Percentiles rank a stretch among this genome's conserved stretches.
These are phyloP conservation scores for Aspergillus conjunctus DNA, from an alignment of 495 filamentous ascomycete species.

Conservation along the genomic window DNA sequence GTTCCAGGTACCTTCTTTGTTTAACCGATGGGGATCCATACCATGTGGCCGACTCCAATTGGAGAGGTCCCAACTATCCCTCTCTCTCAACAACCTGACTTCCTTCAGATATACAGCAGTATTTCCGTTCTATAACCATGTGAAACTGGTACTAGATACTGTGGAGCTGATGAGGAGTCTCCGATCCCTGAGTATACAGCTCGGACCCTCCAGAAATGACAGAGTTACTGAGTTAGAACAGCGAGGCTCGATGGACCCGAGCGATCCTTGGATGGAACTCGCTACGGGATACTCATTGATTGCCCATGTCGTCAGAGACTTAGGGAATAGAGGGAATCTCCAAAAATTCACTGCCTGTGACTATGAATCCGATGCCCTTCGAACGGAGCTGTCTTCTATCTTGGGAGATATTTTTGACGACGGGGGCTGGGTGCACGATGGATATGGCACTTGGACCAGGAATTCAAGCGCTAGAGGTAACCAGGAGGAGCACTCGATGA, in stretches of 20 bases:
- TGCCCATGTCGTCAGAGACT: constrained; percentile 32
- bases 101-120: constrained; percentile 45
- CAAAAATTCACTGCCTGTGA: constrained; percentile 34
- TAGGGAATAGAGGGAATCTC: constrained; percentile 25
- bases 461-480: not conserved
- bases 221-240: constrained; percentile 41
- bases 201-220: constrained; percentile 37
- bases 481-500: not conserved
- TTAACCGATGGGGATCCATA: constrained; percentile 36
- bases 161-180: constrained; percentile 35
- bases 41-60: constrained; percentile 4
- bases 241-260: constrained; percentile 44
- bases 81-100: constrained; percentile 28
- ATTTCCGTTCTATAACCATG: constrained; percentile 50
- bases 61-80: constrained; percentile 13
- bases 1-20: constrained; percentile 38
- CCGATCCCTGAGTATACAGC: constrained; percentile 32
- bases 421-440: constrained; percentile 35
- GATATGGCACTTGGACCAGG: constrained; percentile 31
- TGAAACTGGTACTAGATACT: constrained; percentile 37
- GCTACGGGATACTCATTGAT: constrained; percentile 43
- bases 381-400: constrained; percentile 29
- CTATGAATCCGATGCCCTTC: constrained; percentile 34
- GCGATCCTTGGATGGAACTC: constrained; percentile 50
- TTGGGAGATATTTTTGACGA: constrained; percentile 29